Percentiles rank a stretch among this genome's conserved stretches.
Evolutionary conservation across 1,139 yeast species (phyloP).

Genomic region (Debaryomyces fabryi): DNA sequence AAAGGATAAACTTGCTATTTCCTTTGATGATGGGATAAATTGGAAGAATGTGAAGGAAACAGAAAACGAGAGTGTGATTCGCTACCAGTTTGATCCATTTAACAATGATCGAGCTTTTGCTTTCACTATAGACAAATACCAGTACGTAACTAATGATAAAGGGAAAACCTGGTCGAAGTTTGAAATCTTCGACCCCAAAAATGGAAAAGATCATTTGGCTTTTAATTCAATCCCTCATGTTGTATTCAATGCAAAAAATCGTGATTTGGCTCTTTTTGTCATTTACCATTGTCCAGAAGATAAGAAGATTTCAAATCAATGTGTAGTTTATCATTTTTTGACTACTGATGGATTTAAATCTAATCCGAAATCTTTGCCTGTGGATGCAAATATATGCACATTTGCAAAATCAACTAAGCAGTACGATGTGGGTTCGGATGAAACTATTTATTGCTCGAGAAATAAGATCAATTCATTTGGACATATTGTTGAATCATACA

Average conservation of each 20-base stretch:
- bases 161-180: slow-evolving; percentile 62
- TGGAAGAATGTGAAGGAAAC: slow-evolving; percentile 47
- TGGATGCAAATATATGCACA: slow-evolving; percentile 46
- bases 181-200: slow-evolving; percentile 21
- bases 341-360: slow-evolving; percentile 58
- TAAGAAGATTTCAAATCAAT: slow-evolving; percentile 22
- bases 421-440: slow-evolving; percentile 42
- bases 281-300: slow-evolving; percentile 38
- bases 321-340: slow-evolving; percentile 44
- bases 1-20: slow-evolving; percentile 35
- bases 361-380: slow-evolving; percentile 36
- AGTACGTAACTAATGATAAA: slow-evolving; percentile 56
- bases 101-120: slow-evolving; percentile 56
- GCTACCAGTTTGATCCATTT: slow-evolving; percentile 47
- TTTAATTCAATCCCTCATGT: slow-evolving; percentile 22
- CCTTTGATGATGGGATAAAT: slow-evolving; percentile 60
- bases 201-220: slow-evolving; percentile 11
- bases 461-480: slow-evolving; percentile 47
- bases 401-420: slow-evolving; percentile 51
- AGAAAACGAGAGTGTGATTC: slow-evolving; percentile 26
- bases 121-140: slow-evolving; percentile 39
- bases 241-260: slow-evolving; percentile 42
- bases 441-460: slow-evolving; percentile 53
- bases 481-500: slow-evolving; percentile 41
- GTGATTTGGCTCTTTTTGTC: slow-evolving; percentile 43